These are phyloP conservation scores for Xanthoceras sorbifolium DNA, from an alignment of 345 rosid species.

Conservation along the genomic window DNA sequence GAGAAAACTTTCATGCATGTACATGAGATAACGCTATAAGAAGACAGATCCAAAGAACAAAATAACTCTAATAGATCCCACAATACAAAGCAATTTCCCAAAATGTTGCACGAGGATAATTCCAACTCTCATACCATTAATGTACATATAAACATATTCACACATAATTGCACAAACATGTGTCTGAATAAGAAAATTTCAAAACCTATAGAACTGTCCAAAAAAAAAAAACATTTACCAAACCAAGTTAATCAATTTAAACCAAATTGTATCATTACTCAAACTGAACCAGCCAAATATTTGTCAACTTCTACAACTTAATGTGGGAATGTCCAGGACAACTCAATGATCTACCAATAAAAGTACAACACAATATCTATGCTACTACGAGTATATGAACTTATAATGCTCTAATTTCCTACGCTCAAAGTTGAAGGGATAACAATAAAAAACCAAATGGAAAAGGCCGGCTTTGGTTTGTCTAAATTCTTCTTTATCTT, in stretches of 20 bases:
- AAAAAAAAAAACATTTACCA: neutral
- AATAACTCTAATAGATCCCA: neutral
- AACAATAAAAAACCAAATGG: neutral
- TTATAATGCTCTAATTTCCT: neutral
- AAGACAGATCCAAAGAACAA: neutral
- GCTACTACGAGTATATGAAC: neutral
- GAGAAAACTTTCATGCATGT: neutral
- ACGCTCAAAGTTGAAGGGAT: too few relatives aligned
- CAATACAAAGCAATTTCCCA: neutral
- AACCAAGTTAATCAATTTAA: neutral
- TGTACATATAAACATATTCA: neutral
- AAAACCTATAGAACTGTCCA: neutral
- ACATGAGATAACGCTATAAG: neutral
- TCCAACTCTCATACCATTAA: neutral
- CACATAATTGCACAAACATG: neutral
- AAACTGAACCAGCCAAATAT: slow-evolving; percentile 3
- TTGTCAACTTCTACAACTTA: neutral
- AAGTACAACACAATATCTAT: neutral
- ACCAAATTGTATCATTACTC: neutral
- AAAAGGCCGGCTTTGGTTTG: neutral
- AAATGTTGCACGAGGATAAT: neutral
- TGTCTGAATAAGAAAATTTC: neutral
- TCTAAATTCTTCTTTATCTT: too few relatives aligned
- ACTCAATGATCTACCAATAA: neutral
- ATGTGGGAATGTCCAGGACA: neutral